A percentile compares a stretch with the other conserved stretches of the same genome.
Conservation (phyloP, 1,284 basidiomycete genomes). For the Mycena citricolor region DNA sequence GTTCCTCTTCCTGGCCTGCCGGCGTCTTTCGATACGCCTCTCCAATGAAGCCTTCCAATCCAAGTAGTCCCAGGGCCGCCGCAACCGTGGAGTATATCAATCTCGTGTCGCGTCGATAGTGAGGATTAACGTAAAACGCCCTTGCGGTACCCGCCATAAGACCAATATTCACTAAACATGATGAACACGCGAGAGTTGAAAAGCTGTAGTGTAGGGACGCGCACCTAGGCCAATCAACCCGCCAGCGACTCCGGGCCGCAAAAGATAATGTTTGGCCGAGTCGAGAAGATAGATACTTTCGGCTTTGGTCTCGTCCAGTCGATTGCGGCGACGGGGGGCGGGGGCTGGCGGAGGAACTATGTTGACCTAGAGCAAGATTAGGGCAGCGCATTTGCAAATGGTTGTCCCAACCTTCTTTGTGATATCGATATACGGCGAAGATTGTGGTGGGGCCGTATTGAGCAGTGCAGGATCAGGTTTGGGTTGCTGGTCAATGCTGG, state of each 20-base stretch:
- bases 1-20: conserved; percentile 56
- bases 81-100: conserved; percentile 54
- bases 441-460: conserved; percentile 49
- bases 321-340: conserved; percentile 18
- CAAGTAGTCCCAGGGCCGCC: conserved; percentile 55
- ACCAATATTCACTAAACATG: conserved; percentile 57
- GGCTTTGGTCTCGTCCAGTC: conserved; percentile 50
- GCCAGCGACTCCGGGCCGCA: conserved; percentile 71
- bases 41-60: conserved; percentile 62
- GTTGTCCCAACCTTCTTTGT: conserved; percentile 56
- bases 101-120: conserved; percentile 60
- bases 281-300: conserved; percentile 57
- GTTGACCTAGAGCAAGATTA: no score
- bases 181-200: background rate
- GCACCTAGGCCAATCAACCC: conserved; percentile 70
- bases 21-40: conserved; percentile 65
- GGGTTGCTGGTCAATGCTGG: conserved; percentile 51
- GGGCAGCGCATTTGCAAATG: conserved; percentile 46
- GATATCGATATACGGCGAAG: conserved; percentile 45
- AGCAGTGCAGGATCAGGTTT: conserved; percentile 61
- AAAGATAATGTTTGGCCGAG: conserved; percentile 56
- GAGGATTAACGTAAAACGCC: conserved; percentile 64
- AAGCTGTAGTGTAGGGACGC: conserved; percentile 18
- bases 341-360: conserved; percentile 37
- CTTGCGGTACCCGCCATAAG: conserved; percentile 64